Percentiles rank a stretch among this genome's conserved stretches.
Evolutionary conservation across 2,329 filamentous ascomycete genomes (phyloP).

Genomic region (Eurotiales sp.): DNA sequence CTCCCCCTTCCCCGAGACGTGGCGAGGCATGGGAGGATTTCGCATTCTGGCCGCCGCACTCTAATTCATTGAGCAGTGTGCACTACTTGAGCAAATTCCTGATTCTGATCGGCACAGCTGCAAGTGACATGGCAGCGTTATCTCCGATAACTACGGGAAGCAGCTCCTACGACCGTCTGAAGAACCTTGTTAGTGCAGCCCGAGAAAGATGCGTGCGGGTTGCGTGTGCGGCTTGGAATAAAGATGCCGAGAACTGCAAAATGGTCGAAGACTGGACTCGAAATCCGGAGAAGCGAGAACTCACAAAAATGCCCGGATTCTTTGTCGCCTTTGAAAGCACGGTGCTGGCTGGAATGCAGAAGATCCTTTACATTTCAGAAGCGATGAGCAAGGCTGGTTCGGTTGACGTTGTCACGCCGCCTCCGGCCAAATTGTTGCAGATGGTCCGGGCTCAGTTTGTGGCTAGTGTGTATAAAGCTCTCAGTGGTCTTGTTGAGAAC

Average conservation of each 20-base stretch:
- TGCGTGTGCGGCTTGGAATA: constrained; percentile 86
- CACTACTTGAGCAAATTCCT: constrained; percentile 83
- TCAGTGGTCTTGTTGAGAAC: constrained; percentile 96
- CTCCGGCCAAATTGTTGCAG: constrained; percentile 80
- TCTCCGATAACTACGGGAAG: constrained; percentile 58
- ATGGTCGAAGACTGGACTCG: constrained; percentile 91
- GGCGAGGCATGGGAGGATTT: constrained; percentile 90
- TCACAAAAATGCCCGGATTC: constrained; percentile 84
- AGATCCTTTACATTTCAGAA: constrained; percentile 89
- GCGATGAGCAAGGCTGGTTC: constrained; percentile 70
- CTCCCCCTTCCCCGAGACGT: constrained; percentile 69
- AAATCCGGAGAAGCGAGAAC: constrained; percentile 72
- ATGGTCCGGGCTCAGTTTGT: constrained; percentile 92
- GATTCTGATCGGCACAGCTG: constrained; percentile 76
- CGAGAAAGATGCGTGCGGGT: constrained; percentile 83
- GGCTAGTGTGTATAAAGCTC: constrained; percentile 84
- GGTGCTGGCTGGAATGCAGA: constrained; percentile 82
- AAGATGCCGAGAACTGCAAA: constrained; percentile 88
- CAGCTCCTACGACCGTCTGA: constrained; percentile 66
- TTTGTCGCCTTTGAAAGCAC: constrained; percentile 83
- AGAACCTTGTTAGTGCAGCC: constrained; percentile 68
- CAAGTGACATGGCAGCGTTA: constrained; percentile 78
- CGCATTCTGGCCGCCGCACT: constrained; percentile 92
- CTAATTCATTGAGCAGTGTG: constrained; percentile 87
- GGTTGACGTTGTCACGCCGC: constrained; percentile 76